Conservation (phyloP, 2,329 filamentous ascomycete species). For the Sclerotiophoma versabilis region DNA sequence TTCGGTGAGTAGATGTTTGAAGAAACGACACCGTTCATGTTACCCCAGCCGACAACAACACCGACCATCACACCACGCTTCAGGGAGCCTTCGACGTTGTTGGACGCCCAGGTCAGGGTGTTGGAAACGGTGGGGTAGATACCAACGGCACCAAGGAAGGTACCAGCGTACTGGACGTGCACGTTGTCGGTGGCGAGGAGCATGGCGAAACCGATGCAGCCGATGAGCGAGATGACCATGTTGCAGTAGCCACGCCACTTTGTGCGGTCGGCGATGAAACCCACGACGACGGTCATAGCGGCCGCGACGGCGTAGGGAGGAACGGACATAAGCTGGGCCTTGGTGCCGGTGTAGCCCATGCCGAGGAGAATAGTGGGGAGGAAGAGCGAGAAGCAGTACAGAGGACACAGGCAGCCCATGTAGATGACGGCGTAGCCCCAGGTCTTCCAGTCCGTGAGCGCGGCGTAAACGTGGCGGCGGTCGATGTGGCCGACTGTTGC, state of each 20-base stretch:
- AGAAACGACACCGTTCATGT: conserved; percentile 85
- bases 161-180: conserved; percentile 79
- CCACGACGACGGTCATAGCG: conserved; percentile 71
- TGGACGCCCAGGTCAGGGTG: conserved; percentile 86
- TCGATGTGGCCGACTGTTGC: conserved; percentile 60
- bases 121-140: conserved; percentile 90
- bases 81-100: conserved; percentile 92
- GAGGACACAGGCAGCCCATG: conserved; percentile 64
- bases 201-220: conserved; percentile 81
- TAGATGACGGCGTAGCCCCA: conserved; percentile 66
- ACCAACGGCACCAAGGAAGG: conserved; percentile 83
- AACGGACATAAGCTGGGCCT: conserved; percentile 75
- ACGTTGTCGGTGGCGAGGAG: conserved; percentile 70
- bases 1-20: conserved; percentile 76
- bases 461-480: conserved; percentile 51
- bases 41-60: conserved; percentile 89
- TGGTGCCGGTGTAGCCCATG: conserved; percentile 64
- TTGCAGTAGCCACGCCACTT: conserved; percentile 80
- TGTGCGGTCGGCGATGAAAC: conserved; percentile 79
- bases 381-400: conserved; percentile 47
- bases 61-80: conserved; percentile 89
- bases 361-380: conserved; percentile 58
- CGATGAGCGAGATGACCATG: conserved; percentile 72
- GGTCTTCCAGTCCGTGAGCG: conserved; percentile 58
- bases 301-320: conserved; percentile 78